Base-by-base conservation (phyloP, 2,329 filamentous ascomycete genomes). In the Nothophoma quercina region DNA sequence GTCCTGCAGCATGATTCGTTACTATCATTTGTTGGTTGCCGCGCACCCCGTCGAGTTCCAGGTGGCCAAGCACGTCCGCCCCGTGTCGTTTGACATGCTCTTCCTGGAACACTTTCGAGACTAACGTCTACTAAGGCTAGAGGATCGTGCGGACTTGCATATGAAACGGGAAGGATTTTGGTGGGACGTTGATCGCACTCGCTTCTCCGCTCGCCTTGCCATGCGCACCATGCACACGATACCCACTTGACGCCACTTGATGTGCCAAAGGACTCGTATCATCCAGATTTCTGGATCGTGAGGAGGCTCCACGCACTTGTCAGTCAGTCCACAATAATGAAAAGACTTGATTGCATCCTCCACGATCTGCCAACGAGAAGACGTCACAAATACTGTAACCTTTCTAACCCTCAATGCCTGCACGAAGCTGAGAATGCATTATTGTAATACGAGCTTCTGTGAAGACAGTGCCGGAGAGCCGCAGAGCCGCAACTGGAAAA, bases 191-290 rank as follows among this genome's bases (percentile, higher is more conserved):
- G 43, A 47, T 47, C 50, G 34, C 25, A 36, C 36, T 50, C 42
- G 42, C 39, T 40, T 47, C 42, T 34, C 25, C 35, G 25, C 18
- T 42, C 34, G 30, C 45, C 41, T 54, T 34, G 10, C 49, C 26
- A 40, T 44, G 48, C 35, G 25, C 36, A 55, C 21, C 21, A 48
- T n/a, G 41, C 52, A 47, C 35, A 25, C 13, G 19, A 21, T 42
- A 46, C 21, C 34, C 50, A 41, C 41, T 41, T 36, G 56, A 48
- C 54, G 46, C 48, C 55, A 51, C 46, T 42, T 36, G 53, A 51
- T 58, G 35, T 40, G 32, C 36, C 23, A 26, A 26, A 23, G 13
- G 16, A 26, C 34, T 38, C 34, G 28, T 36, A 28, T 21, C 15
- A 18, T 34, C 44, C 35, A 42, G 18, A 5, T 21, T 36, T 2